These are phyloP conservation scores for Calocybe gangraenosa DNA, from an alignment of 768 basidiomycete species.

Conservation along the genomic window DNA sequence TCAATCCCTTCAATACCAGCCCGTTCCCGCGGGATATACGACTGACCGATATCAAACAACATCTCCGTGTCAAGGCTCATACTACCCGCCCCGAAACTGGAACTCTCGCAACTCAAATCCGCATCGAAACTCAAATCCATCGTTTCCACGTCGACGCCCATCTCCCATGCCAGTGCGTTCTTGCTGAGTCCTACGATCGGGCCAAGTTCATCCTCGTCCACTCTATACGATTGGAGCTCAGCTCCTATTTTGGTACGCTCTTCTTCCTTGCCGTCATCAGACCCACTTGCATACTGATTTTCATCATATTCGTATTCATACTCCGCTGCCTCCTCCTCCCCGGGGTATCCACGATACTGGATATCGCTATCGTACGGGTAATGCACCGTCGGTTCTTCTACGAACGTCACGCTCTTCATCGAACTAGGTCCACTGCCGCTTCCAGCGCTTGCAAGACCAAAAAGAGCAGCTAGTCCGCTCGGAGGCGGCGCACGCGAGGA, in stretches of 20 bases:
- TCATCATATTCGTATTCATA: slow-evolving; percentile 2
- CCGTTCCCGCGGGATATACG: slow-evolving; percentile 4
- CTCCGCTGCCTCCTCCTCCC: slow-evolving; percentile 15
- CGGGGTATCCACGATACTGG: background rate
- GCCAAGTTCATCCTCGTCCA: slow-evolving; percentile 13
- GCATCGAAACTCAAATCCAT: slow-evolving; percentile 33
- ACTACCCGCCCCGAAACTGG: background rate
- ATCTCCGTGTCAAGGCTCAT: slow-evolving; percentile 12
- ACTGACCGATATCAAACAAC: slow-evolving; percentile 13
- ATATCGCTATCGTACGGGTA: slow-evolving; percentile 24
- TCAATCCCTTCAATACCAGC: slow-evolving; percentile 9
- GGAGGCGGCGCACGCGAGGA: slow-evolving; percentile 22
- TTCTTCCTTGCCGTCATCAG: slow-evolving; percentile 7
- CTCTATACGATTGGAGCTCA: too few species aligned
- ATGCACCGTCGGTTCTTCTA: slow-evolving; percentile 59
- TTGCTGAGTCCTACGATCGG: slow-evolving; percentile 1
- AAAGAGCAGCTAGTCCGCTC: slow-evolving; percentile 8
- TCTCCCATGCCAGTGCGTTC: slow-evolving; percentile 13
- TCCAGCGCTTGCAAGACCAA: background rate
- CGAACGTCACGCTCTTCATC: slow-evolving; percentile 66
- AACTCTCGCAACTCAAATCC: background rate
- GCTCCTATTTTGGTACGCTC: slow-evolving; percentile 1
- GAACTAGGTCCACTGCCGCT: slow-evolving; percentile 9
- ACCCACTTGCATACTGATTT: slow-evolving; percentile 1
- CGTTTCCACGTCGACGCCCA: slow-evolving; percentile 23